These are phyloP conservation scores for Peronospora farinosa DNA, from an alignment of 352 stramenopile species.

Conservation along the genomic window DNA sequence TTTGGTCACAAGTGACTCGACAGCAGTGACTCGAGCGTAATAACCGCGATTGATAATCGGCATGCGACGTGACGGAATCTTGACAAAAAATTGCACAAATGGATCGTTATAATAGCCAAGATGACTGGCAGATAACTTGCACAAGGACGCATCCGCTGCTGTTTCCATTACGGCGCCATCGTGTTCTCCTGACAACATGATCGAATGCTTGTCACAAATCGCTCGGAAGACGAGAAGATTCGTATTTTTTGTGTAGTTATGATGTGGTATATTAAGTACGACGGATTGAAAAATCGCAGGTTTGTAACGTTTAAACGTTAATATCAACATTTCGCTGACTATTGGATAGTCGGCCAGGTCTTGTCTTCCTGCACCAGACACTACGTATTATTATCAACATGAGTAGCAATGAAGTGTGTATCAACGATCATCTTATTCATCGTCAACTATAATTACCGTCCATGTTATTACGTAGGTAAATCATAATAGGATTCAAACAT, in stretches of 20 bases:
- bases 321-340: not conserved
- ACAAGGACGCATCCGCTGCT: slow-evolving; percentile 73
- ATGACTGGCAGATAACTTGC: slow-evolving; percentile 75
- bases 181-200: slow-evolving; percentile 19
- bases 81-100: slow-evolving; percentile 81
- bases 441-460: too few species aligned
- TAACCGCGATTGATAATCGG: slow-evolving; percentile 87
- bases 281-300: not conserved
- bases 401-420: too few species aligned
- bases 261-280: slow-evolving; percentile 13
- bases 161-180: slow-evolving; percentile 77
- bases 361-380: not conserved
- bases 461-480: not conserved
- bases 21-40: slow-evolving; percentile 70
- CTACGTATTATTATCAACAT: too few species aligned
- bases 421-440: too few species aligned
- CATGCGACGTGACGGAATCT: slow-evolving; percentile 75
- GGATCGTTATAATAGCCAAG: slow-evolving; percentile 75
- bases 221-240: too few species aligned
- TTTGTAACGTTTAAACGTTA: slow-evolving; percentile 7
- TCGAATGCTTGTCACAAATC: slow-evolving; percentile 6
- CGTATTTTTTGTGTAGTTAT: not conserved
- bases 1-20: slow-evolving; percentile 62
- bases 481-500: too few species aligned
- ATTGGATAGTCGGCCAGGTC: not conserved